Evolutionary conservation across 2,329 filamentous ascomycete genomes (phyloP).

Genomic region (Venturia aucupariae): DNA sequence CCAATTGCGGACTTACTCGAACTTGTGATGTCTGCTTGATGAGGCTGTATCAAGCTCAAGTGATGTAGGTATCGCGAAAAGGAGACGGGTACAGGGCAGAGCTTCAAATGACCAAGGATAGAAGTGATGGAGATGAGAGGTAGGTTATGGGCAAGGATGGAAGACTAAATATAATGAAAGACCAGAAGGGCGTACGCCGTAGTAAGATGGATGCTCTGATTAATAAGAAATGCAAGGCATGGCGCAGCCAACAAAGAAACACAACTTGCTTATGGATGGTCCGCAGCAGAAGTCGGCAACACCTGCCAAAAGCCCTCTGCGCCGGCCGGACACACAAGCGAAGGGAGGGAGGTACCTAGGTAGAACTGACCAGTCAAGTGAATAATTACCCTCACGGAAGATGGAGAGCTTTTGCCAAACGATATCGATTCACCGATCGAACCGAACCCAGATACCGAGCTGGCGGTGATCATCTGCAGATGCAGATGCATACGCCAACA

Average conservation of each 20-base stretch:
- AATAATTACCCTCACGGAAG: background rate
- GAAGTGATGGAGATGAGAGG: background rate
- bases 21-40: background rate
- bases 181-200: background rate
- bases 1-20: background rate
- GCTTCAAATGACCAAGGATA: background rate
- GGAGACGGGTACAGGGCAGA: background rate
- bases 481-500: background rate
- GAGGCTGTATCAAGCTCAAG: background rate
- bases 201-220: background rate
- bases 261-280: background rate
- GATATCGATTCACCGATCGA: background rate
- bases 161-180: background rate
- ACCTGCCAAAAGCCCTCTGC: background rate
- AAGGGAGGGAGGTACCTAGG: background rate
- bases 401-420: background rate
- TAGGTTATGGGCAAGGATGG: background rate
- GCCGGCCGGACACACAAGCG: background rate
- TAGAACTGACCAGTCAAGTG: background rate
- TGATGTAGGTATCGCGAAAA: background rate
- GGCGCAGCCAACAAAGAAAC: conserved; percentile 1
- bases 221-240: background rate
- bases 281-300: background rate
- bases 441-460: background rate
- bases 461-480: background rate